Percentiles rank a stretch among this genome's conserved stretches.
Evolutionary conservation across 345 rosid species (phyloP).

Genomic region (Citrus glauca): DNA sequence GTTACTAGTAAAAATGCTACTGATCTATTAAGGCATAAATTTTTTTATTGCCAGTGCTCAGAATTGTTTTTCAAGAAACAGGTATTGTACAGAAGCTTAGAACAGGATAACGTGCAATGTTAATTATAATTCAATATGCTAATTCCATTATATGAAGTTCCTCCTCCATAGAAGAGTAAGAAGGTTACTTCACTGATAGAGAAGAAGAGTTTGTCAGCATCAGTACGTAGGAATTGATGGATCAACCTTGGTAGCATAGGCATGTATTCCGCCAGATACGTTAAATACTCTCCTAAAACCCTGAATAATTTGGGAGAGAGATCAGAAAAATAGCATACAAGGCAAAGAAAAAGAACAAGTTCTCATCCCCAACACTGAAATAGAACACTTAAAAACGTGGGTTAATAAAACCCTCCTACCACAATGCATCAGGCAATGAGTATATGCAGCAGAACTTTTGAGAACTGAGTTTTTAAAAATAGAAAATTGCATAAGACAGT

Average conservation of each 20-base stretch:
- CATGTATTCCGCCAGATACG: constrained; percentile 79
- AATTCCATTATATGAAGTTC: not conserved
- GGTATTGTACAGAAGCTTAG: not conserved
- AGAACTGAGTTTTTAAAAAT: no score
- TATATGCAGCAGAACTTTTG: not conserved
- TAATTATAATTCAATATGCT: not conserved
- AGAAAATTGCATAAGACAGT: no score
- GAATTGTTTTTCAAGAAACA: not conserved
- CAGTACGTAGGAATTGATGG: constrained; percentile 78
- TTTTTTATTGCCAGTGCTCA: not conserved
- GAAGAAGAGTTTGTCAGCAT: not conserved
- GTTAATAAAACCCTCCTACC: not conserved
- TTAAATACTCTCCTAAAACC: constrained; percentile 78
- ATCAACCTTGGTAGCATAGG: constrained; percentile 67
- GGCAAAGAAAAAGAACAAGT: not conserved
- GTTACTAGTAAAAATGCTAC: not conserved
- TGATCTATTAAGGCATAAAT: not conserved
- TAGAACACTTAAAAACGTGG: not conserved
- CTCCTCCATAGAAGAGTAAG: not conserved
- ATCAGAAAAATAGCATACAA: not conserved
- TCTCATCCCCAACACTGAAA: not conserved
- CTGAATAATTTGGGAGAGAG: constrained; percentile 31
- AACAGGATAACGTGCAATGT: no score
- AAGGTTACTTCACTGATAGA: not conserved
- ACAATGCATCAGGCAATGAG: not conserved